A percentile compares a stretch with the other conserved stretches of the same genome.
These are phyloP conservation scores for Colletotrichum caudatum DNA, from an alignment of 2,329 filamentous ascomycete species.

Conservation along the genomic window DNA sequence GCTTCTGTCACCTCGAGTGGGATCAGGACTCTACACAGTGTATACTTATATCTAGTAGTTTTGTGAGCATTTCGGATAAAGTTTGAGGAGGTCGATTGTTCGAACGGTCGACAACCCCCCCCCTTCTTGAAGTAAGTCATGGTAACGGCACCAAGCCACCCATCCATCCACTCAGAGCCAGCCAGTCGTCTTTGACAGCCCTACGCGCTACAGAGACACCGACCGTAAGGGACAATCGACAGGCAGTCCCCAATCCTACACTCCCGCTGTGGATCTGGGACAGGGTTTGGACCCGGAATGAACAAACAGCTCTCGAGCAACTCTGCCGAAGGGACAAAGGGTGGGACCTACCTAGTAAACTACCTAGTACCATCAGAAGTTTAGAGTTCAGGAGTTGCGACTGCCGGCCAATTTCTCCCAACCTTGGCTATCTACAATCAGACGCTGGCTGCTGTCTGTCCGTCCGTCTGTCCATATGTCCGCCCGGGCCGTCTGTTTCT, in stretches of 20 bases:
- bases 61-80: slow-evolving; percentile 2
- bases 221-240: slow-evolving; percentile 9
- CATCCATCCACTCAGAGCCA: slow-evolving; percentile 1
- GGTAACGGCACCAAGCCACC: slow-evolving; percentile 4
- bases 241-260: slow-evolving; percentile 19
- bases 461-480: background rate
- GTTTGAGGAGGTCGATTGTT: background rate
- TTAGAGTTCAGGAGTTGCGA: slow-evolving; percentile 15
- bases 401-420: slow-evolving; percentile 12
- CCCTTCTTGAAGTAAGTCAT: slow-evolving; percentile 1
- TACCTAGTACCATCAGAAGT: background rate
- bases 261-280: slow-evolving; percentile 32
- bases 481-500: slow-evolving; percentile 21
- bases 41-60: no score
- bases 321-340: slow-evolving; percentile 15
- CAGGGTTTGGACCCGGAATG: slow-evolving; percentile 4
- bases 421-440: slow-evolving; percentile 15
- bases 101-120: background rate
- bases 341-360: background rate
- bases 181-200: slow-evolving; percentile 21
- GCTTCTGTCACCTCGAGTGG: background rate
- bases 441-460: background rate
- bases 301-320: slow-evolving; percentile 22
- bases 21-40: background rate
- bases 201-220: slow-evolving; percentile 13